These are phyloP conservation scores for Candida suzukii DNA, from an alignment of 805 yeast genomes.

Conservation along the genomic window DNA sequence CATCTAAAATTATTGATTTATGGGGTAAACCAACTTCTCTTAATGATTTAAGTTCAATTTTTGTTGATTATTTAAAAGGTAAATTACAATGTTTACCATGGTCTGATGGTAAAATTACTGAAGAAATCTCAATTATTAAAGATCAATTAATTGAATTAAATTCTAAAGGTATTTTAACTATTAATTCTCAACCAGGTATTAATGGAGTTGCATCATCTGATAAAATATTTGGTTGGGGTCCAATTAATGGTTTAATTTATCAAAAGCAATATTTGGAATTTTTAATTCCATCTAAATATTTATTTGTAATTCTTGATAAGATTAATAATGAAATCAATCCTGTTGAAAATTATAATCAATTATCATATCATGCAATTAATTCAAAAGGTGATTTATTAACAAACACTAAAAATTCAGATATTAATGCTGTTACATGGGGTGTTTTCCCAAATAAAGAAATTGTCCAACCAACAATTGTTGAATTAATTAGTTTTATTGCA, in stretches of 20 bases:
- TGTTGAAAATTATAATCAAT: slow-evolving; percentile 37
- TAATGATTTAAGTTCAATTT: slow-evolving; percentile 54
- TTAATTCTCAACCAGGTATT: slow-evolving; percentile 92
- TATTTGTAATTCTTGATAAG: slow-evolving; percentile 35
- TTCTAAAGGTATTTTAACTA: slow-evolving; percentile 61
- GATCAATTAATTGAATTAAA: slow-evolving; percentile 58
- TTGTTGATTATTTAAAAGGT: slow-evolving; percentile 66
- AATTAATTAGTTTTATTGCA: slow-evolving; percentile 83
- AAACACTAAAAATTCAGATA: slow-evolving; percentile 67
- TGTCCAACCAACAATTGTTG: slow-evolving; percentile 93
- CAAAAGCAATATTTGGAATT: slow-evolving; percentile 93
- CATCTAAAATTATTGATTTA: slow-evolving; percentile 69
- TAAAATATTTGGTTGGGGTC: slow-evolving; percentile 89
- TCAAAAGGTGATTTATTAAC: slow-evolving; percentile 51
- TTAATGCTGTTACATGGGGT: slow-evolving; percentile 98
- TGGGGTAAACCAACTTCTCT: slow-evolving; percentile 78
- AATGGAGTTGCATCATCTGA: slow-evolving; percentile 73
- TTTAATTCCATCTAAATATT: slow-evolving; percentile 51
- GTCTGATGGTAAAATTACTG: slow-evolving; percentile 86
- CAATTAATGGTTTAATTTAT: slow-evolving; percentile 84
- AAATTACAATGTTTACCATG: slow-evolving; percentile 76
- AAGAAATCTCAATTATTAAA: slow-evolving; percentile 62
- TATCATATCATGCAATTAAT: slow-evolving; percentile 75
- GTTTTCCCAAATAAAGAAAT: slow-evolving; percentile 94
- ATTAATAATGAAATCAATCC: slow-evolving; percentile 29